Base-by-base conservation (phyloP, 1,284 basidiomycete genomes). In the Papiliotrema terrestris region DNA sequence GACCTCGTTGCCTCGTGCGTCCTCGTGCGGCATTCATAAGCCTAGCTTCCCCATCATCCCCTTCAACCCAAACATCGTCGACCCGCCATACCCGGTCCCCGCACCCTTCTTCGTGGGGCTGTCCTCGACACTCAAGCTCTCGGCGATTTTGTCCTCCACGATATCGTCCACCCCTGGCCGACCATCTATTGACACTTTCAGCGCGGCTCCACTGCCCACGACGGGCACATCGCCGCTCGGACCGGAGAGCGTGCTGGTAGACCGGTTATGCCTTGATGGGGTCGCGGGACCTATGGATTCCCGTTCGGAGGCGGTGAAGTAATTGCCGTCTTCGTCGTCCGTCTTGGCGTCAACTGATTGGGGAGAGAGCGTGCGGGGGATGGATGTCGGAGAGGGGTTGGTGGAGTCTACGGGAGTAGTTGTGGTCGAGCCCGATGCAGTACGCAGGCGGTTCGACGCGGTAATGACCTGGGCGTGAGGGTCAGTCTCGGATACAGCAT, bases 391-490 rank as follows among this genome's bases (percentile, higher is more conserved):
- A 43, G 49, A 51, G 36, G 8, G 6, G 11, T 37, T 51, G 35
- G 42, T 47, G 9, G 54, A 17, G 14, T 53, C 49, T 14, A 52
- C 39, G 50, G 57, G 38, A 17, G 43, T 42, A 15, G 49, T 47
- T 36, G 55, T 15, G 17, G 53, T 41, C 9, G 49, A 35, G 15
- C 45, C 23, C 2, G 55, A 57, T 38, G 43, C 39, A 17, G 39
- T 6, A 6, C 20, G 59, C 15, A 67, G 44, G 25, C 62, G 56
- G 46, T 69, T 62, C 0, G 66, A 50, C 19, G 66, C 66, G 52
- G 59, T 57, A 19, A 65, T 62, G 26, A 61, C 55, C 66, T 66
- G 47, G 25, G 23, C 35, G 20, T 20, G 22, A 42, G 35, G 22
- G 22, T 36, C 25, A 19, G 14, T 29, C 1, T 54, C 13, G 9